Evolutionary conservation across 2,329 filamentous ascomycete genomes (phyloP).

Genomic region (Clarireedia paspali): DNA sequence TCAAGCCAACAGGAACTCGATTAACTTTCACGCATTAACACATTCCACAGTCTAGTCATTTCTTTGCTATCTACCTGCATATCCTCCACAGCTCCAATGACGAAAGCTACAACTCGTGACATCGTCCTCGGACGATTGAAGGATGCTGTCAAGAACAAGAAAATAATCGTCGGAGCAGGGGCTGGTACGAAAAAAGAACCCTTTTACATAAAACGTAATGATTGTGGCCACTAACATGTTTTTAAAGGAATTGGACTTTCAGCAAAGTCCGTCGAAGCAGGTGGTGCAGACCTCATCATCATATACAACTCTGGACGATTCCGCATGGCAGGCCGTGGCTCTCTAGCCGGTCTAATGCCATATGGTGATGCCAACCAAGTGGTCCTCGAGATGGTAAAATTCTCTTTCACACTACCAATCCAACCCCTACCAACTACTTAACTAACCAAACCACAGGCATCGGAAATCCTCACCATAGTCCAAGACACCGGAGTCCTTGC

Average conservation of each 20-base stretch:
- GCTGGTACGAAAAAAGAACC: constrained; percentile 36
- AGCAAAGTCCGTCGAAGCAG: constrained; percentile 62
- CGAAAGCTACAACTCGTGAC: constrained; percentile 47
- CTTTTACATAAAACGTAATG: background rate
- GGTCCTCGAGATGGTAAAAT: constrained; percentile 52
- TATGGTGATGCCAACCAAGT: constrained; percentile 65
- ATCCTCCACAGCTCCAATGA: constrained; percentile 35
- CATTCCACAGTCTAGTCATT: no score
- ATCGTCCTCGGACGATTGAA: constrained; percentile 49
- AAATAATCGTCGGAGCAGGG: constrained; percentile 59
- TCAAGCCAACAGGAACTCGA: no score
- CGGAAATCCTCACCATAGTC: constrained; percentile 59
- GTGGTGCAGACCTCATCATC: constrained; percentile 62
- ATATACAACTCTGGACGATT: constrained; percentile 67
- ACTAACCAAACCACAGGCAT: constrained; percentile 32
- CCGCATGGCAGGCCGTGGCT: constrained; percentile 65
- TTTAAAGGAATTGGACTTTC: constrained; percentile 55
- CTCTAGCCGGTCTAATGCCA: constrained; percentile 61
- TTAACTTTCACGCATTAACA: no score
- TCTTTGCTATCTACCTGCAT: background rate
- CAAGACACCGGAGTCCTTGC: constrained; percentile 58
- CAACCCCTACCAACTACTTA: background rate
- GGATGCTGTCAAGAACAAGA: constrained; percentile 44
- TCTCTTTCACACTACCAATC: no score
- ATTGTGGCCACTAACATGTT: background rate